Percentiles rank a stretch among this genome's conserved stretches.
Conservation (phyloP, 352 stramenopile genomes). For the Globisporangium radiosum region DNA sequence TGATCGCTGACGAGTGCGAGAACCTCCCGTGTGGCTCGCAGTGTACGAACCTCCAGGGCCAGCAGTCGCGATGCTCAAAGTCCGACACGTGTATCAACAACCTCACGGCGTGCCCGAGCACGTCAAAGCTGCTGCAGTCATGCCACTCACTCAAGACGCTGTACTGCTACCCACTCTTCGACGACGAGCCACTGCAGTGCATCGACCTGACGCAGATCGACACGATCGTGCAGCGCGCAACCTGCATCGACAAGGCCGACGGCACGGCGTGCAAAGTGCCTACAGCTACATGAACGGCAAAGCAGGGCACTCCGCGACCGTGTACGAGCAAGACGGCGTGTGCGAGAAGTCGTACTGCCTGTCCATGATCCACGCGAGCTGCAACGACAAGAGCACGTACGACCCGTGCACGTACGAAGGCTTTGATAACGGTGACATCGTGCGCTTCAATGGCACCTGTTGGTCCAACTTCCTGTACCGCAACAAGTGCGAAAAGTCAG, state of each 20-base stretch:
- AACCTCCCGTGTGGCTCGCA: background rate
- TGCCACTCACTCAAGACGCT: background rate
- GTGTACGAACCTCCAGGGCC: background rate
- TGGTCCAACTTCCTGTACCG: background rate
- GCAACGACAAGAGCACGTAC: background rate
- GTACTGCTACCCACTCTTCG: conserved; percentile 2
- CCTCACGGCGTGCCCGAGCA: background rate
- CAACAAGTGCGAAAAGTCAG: background rate
- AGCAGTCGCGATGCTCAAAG: conserved; percentile 1
- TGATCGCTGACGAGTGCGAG: background rate
- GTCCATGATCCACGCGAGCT: background rate
- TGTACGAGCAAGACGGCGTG: conserved; percentile 2
- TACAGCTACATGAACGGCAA: background rate
- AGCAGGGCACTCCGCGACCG: background rate
- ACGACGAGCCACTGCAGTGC: conserved; percentile 3
- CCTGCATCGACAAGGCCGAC: background rate
- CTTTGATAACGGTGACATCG: background rate
- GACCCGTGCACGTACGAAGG: background rate
- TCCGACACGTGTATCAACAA: background rate
- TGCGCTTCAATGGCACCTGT: background rate
- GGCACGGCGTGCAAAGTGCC: background rate
- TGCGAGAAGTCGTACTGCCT: background rate
- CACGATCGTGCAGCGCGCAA: conserved; percentile 1
- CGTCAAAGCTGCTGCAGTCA: background rate
- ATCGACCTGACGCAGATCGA: background rate